Evolutionary conservation across 179 eudicot genomes (phyloP), one percentile per base, ranked within the genome.

Genomic region (Beta lomatogona): DNA sequence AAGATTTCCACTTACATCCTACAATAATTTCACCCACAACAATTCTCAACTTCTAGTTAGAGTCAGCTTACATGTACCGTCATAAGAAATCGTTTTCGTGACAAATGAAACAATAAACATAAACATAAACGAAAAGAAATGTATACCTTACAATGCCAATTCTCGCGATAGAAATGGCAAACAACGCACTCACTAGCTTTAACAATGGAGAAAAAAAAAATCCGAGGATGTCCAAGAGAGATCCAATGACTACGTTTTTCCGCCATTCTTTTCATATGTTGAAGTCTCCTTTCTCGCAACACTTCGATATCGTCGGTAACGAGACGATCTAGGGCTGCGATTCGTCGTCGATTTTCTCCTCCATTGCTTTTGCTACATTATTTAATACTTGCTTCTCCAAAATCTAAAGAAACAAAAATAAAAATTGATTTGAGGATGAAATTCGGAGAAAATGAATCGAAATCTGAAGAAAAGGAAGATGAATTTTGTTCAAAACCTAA

Each of bases 181-280:
- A 95, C 96, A 19, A 95, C 97, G 13, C 97, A 93, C 0, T 95
- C 96, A 58, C 98, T 93, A 36, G 98, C 94, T 73, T 95, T 95
- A 50, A 92, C 99, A 48, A 80, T 81, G 9, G 95, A 52, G 86
- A 95, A 95, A 73, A 95, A 95, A 25, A 25, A 25, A 25, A 25
- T 94, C 99, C 31, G 88, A 78, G 7, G 80, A 84, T 94, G 99
- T 36, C 99, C 98, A 25, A 95, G 91, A 0, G 91, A 86, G 70
- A 89, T 77, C 99, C 99, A 95, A 58, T 88, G 93, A 85, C 89
- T 88, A 77, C 93, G 92, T 81, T 91, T 92, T 86, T 95, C 99
- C 69, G 99, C 98, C 97, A 91, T 90, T 85, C 89, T 94, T 93
- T 94, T 95, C 99, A 92, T 95, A 87, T 95, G 98, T 41, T 90